phyloP scores from a whole-genome alignment of 352 stramenopile genomes.

The Pythium phragmitis region DNA sequence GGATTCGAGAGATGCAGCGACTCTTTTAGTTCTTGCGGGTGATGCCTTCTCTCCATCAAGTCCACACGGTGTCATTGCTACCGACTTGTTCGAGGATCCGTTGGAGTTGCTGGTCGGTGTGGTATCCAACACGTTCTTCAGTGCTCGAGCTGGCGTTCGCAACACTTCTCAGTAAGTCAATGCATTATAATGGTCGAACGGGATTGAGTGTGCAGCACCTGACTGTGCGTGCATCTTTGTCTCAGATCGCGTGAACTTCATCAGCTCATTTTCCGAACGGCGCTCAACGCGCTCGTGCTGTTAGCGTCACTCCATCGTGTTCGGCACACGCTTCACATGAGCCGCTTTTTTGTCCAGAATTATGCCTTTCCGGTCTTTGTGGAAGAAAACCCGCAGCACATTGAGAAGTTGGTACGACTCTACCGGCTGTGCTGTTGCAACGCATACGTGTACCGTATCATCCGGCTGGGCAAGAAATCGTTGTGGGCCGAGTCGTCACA shows the following conservation, averaged over 20 bases:
- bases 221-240: background rate
- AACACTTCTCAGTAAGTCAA: conserved; percentile 5
- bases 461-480: conserved; percentile 23
- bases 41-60: conserved; percentile 7
- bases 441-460: conserved; percentile 23
- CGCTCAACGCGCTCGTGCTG: conserved; percentile 2
- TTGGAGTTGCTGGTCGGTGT: conserved; percentile 10
- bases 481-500: conserved; percentile 14
- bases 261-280: conserved; percentile 1
- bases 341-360: conserved; percentile 19
- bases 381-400: background rate
- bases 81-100: background rate
- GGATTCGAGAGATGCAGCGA: conserved; percentile 6
- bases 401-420: conserved; percentile 12
- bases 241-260: conserved; percentile 6
- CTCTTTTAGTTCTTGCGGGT: background rate
- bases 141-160: background rate
- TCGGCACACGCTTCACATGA: conserved; percentile 13
- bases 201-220: too few species aligned
- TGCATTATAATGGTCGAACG: too few species aligned
- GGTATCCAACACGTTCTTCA: conserved; percentile 5
- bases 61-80: background rate
- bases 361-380: conserved; percentile 18
- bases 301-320: conserved; percentile 7
- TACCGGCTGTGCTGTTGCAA: conserved; percentile 29